Conservation (phyloP, 306 rosid species). For the Acacia crassicarpa region DNA sequence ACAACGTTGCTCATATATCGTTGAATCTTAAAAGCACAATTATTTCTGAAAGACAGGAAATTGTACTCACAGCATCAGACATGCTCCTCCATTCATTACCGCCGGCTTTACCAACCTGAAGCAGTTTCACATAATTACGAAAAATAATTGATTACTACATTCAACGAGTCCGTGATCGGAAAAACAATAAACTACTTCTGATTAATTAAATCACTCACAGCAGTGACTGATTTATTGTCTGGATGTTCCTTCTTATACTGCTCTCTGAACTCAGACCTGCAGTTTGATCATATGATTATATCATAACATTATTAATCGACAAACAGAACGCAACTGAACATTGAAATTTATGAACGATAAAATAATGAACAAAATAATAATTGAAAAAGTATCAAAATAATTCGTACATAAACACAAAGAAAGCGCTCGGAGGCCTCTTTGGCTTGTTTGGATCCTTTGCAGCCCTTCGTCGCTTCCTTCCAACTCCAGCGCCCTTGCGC, state of each 20-base stretch:
- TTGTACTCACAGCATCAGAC: slow-evolving; percentile 75
- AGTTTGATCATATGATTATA: neutral
- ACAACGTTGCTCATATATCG: neutral
- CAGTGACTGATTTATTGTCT: slow-evolving; percentile 66
- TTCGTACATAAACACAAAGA: slow-evolving; percentile 72
- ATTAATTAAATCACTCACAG: slow-evolving; percentile 45
- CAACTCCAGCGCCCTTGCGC: slow-evolving; percentile 63
- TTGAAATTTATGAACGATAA: neutral
- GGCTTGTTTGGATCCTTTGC: slow-evolving; percentile 96
- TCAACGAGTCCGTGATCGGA: neutral
- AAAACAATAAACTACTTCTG: neutral
- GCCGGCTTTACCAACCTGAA: slow-evolving; percentile 88
- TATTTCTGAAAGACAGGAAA: neutral
- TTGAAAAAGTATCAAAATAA: neutral
- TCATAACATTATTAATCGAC: neutral
- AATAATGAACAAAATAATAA: neutral
- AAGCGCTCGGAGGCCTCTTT: slow-evolving; percentile 91
- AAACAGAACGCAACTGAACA: neutral
- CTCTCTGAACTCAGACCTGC: slow-evolving; percentile 82
- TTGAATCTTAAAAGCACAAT: neutral
- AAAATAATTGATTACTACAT: neutral
- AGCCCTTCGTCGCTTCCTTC: slow-evolving; percentile 62
- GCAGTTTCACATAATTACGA: neutral
- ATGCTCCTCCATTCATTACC: slow-evolving; percentile 77
- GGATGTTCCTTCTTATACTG: slow-evolving; percentile 78